phyloP scores from a whole-genome alignment of 73 alveolate genomes.

The Paramecium sonneborni region DNA sequence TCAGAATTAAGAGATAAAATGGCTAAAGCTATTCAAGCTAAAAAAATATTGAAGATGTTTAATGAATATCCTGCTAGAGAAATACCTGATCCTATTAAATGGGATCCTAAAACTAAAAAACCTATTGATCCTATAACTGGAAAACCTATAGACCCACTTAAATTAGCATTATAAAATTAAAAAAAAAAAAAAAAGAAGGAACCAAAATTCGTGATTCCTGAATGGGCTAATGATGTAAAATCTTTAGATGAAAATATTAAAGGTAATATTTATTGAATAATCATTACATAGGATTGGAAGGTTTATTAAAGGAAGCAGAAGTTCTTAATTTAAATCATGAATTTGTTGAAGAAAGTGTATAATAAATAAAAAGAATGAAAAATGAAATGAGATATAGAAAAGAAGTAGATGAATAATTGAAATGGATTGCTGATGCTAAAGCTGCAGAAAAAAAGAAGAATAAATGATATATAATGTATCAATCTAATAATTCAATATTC shows the following conservation, averaged over 20 bases:
- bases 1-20: conserved; percentile 79
- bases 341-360: conserved; percentile 19
- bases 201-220: conserved; percentile 91
- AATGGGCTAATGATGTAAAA: conserved; percentile 91
- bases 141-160: conserved; percentile 70
- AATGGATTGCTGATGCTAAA: conserved; percentile 49
- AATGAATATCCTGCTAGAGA: conserved; percentile 92
- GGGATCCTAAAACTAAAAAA: conserved; percentile 82
- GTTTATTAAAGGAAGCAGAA: conserved; percentile 33
- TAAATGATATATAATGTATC: conserved; percentile 38
- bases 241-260: conserved; percentile 65
- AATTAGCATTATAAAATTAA: conserved; percentile 42
- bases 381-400: conserved; percentile 57
- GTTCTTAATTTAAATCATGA: neutral
- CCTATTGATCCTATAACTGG: conserved; percentile 71
- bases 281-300: conserved; percentile 28
- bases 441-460: conserved; percentile 57
- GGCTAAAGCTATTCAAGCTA: conserved; percentile 86
- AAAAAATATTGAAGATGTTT: conserved; percentile 85
- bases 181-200: conserved; percentile 87
- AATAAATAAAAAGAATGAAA: conserved; percentile 53
- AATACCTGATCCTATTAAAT: conserved; percentile 88
- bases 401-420: conserved; percentile 47
- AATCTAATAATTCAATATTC: conserved; percentile 62
- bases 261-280: neutral